Evolutionary conservation across 148 eudicot species (phyloP), one percentile per base, ranked within the genome.

Genomic region (Amaranthus palmeri): DNA sequence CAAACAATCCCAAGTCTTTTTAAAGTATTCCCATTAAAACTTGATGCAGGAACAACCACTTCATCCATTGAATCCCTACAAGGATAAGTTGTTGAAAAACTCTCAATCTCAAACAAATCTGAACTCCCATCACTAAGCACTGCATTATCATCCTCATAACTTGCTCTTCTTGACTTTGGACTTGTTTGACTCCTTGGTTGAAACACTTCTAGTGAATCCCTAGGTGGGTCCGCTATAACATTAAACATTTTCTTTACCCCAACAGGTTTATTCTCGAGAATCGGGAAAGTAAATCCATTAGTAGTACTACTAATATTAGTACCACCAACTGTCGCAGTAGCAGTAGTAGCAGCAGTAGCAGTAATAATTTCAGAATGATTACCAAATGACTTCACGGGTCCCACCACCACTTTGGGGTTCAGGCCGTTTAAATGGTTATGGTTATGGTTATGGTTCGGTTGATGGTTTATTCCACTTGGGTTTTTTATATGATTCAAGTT

Each of bases 91-190:
- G 89, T 73, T 0, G 87, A 64, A 71, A 92, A 83, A 75, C 91
- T 88, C 68, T 92, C 97, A 61, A 92, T 84, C 72, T 92, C 97
- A 72, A 92, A 90, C 58, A 92, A 75, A 50, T 92, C 97, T 0
- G 97, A 92, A 79, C 97, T 92, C 0, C 90, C 96, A 52, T 90
- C 96, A 71, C 97, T 92, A 6, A 72, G 17, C n/a, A 73, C 36
- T 25, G 36, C 86, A 44, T 69, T 83, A 48, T 92, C 93, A 4
- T 92, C 97, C 7, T 92, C 96, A 42, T 82, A 76, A 58, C 83
- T 80, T 2, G 74, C 59, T 3, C 85, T 72, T 17, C 86, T 69
- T 6, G 90, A 83, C 67, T 69, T 85, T 0, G 90, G 88, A 53
- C 85, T 88, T 6, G 82, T 12, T 8, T 81, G 75, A 9, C 71